phyloP scores from a whole-genome alignment of 345 rosid genomes.

The Euphorbia tirucalli region DNA sequence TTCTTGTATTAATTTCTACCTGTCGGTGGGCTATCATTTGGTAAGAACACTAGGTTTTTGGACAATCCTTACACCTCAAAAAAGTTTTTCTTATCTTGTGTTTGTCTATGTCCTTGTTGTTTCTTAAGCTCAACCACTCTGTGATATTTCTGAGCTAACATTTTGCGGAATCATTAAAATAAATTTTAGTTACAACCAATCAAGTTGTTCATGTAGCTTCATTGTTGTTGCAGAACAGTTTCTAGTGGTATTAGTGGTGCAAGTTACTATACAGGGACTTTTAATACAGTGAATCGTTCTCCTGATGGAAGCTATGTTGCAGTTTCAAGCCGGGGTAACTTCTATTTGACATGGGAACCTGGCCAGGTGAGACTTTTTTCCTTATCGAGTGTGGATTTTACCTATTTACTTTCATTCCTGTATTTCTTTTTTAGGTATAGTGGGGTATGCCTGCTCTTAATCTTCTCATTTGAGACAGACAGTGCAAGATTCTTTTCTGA shows the following conservation, averaged over 20 bases:
- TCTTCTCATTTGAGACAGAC: not conserved
- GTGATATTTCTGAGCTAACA: not conserved
- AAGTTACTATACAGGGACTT: constrained; percentile 91
- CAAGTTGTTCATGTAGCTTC: constrained; percentile 33
- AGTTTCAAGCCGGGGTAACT: constrained; percentile 97
- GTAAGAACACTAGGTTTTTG: not conserved
- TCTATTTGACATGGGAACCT: constrained; percentile 95
- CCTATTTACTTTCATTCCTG: not conserved
- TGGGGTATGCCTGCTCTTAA: not conserved
- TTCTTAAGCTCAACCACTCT: not conserved
- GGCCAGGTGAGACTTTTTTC: constrained; percentile 61
- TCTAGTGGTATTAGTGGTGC: constrained; percentile 99
- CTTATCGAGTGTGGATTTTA: not conserved
- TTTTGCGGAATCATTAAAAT: not conserved
- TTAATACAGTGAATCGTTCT: constrained; percentile 88
- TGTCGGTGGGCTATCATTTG: not conserved
- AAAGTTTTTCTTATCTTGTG: not conserved
- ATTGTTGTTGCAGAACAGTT: constrained; percentile 82
- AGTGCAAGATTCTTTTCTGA: not conserved
- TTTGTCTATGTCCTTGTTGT: not conserved
- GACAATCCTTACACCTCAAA: not conserved
- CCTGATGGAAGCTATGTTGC: constrained; percentile 94
- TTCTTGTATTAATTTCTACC: too few relatives aligned
- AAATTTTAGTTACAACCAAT: not conserved
- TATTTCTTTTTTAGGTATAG: not conserved